Conservation (phyloP, 2,329 filamentous ascomycete genomes). For the Talaromyces funiculosus region DNA sequence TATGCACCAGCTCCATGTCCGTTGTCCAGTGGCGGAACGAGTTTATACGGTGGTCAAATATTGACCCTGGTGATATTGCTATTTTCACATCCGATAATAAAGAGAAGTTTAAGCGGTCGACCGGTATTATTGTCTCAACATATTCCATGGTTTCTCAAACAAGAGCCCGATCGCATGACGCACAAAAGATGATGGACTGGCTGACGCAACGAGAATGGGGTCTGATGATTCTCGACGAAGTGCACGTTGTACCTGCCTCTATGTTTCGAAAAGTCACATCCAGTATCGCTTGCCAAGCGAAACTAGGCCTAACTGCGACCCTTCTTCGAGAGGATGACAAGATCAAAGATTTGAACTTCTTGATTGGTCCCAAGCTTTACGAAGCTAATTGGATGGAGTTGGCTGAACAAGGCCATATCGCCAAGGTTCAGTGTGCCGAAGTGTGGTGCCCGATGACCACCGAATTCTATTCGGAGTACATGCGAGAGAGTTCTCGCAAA, state of each 20-base stretch:
- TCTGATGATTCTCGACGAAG: slow-evolving; percentile 92
- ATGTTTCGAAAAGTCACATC: slow-evolving; percentile 95
- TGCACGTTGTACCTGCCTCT: slow-evolving; percentile 93
- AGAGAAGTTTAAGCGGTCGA: slow-evolving; percentile 75
- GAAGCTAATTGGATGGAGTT: slow-evolving; percentile 99
- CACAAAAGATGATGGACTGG: slow-evolving; percentile 97
- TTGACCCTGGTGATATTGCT: slow-evolving; percentile 85
- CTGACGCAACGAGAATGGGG: slow-evolving; percentile 88
- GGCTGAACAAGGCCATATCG: slow-evolving; percentile 93
- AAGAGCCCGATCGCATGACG: slow-evolving; percentile 80
- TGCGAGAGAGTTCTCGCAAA: slow-evolving; percentile 63
- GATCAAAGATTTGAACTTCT: slow-evolving; percentile 92
- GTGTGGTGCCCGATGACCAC: slow-evolving; percentile 99
- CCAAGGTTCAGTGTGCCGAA: slow-evolving; percentile 93
- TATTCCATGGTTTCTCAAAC: slow-evolving; percentile 99
- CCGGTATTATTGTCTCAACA: slow-evolving; percentile 93
- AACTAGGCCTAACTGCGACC: slow-evolving; percentile 89
- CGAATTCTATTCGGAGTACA: slow-evolving; percentile 94
- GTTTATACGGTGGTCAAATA: slow-evolving; percentile 99
- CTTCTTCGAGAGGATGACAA: slow-evolving; percentile 95
- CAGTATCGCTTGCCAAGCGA: slow-evolving; percentile 89
- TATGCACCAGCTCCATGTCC: slow-evolving; percentile 97
- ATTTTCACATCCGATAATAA: slow-evolving; percentile 95
- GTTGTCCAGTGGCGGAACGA: slow-evolving; percentile 95
- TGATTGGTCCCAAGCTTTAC: slow-evolving; percentile 95